A percentile compares a stretch with the other conserved stretches of the same genome.
These are phyloP conservation scores for Phialocephala sp. DNA, from an alignment of 2,329 filamentous ascomycete genomes.

Conservation along the genomic window DNA sequence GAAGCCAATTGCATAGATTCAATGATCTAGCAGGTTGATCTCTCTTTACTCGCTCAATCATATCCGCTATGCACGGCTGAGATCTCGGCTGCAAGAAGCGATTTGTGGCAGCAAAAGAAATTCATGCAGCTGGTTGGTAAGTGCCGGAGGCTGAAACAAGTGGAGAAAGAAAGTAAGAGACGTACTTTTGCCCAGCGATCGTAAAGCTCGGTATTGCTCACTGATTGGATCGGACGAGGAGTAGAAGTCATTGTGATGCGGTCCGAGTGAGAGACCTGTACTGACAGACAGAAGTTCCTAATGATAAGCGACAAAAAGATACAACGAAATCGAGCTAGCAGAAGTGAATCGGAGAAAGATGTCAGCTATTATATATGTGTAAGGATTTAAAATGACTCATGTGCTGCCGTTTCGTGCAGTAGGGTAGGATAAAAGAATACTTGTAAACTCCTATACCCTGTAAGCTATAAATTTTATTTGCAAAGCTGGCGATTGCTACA, in stretches of 20 bases:
- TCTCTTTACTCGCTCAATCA: too few species aligned
- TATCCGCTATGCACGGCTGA: background rate
- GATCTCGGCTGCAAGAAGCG: background rate
- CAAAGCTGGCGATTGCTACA: background rate
- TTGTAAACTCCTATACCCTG: background rate
- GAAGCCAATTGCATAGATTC: background rate
- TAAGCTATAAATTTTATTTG: background rate
- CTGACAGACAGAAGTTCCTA: background rate
- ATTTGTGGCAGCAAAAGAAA: constrained; percentile 4
- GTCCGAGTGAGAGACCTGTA: background rate
- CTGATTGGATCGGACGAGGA: constrained; percentile 34
- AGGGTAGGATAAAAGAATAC: background rate
- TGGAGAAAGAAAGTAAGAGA: background rate
- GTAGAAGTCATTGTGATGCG: background rate
- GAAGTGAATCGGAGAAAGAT: background rate
- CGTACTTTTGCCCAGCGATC: constrained; percentile 51
- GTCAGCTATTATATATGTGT: background rate
- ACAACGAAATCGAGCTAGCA: background rate
- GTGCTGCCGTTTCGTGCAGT: background rate
- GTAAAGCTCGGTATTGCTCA: constrained; percentile 53
- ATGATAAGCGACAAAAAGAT: background rate
- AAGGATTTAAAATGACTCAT: constrained; percentile 2
- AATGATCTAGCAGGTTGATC: too few species aligned
- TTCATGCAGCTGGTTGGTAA: background rate
- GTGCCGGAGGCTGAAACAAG: constrained; percentile 2